Percentiles rank a stretch among this genome's conserved stretches.
Conservation (phyloP, 805 yeast species). For the Yamadazyma sp. region DNA sequence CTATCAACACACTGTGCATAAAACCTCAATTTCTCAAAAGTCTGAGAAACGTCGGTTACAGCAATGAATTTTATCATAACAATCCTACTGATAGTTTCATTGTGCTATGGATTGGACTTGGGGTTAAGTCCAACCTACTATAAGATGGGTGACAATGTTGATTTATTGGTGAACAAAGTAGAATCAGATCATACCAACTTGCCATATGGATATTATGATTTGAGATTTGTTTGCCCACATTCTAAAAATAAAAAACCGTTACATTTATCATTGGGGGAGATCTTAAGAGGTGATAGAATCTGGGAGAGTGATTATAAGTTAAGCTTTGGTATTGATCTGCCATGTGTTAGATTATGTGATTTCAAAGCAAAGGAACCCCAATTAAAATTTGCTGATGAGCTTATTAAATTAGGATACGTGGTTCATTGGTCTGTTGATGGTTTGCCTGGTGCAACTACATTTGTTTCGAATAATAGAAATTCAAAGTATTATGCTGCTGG, state of each 20-base stretch:
- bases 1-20: too few species aligned
- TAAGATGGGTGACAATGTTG: constrained; percentile 56
- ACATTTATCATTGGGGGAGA: constrained; percentile 70
- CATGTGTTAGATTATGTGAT: constrained; percentile 68
- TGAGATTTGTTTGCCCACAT: constrained; percentile 80
- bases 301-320: constrained; percentile 73
- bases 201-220: constrained; percentile 72
- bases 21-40: too few species aligned
- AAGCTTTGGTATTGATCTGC: constrained; percentile 58
- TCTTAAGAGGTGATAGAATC: constrained; percentile 76
- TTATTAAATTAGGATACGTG: constrained; percentile 68
- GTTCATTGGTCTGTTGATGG: constrained; percentile 84
- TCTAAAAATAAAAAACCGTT: constrained; percentile 50
- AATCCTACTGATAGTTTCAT: too few species aligned
- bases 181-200: constrained; percentile 75
- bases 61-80: too few species aligned
- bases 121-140: constrained; percentile 23
- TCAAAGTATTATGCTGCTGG: constrained; percentile 81
- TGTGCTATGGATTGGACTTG: too few species aligned
- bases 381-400: constrained; percentile 52
- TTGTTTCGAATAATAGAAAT: constrained; percentile 52
- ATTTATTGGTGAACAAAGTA: constrained; percentile 70
- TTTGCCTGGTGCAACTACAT: constrained; percentile 85
- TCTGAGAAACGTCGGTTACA: too few species aligned
- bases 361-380: constrained; percentile 52